These are phyloP conservation scores for Stachybotrys chlorohalonatus DNA, from an alignment of 2,329 filamentous ascomycete species.

Conservation along the genomic window DNA sequence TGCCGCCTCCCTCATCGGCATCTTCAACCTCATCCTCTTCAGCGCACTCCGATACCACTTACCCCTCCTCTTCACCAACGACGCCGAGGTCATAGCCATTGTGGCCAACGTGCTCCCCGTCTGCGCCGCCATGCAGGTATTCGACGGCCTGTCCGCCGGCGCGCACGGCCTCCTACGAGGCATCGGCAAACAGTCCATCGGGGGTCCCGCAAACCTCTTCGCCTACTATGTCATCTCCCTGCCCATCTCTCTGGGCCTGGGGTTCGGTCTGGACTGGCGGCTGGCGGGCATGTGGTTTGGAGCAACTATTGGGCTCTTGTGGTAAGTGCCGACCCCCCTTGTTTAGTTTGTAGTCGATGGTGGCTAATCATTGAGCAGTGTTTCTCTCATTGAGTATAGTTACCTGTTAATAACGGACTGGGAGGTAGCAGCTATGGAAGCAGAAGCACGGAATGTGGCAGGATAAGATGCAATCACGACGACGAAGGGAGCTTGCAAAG, in stretches of 20 bases:
- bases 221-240: slow-evolving; percentile 82
- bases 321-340: slow-evolving; percentile 33
- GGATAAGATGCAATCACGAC: slow-evolving; percentile 18
- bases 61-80: slow-evolving; percentile 69
- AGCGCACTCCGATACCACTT: slow-evolving; percentile 61
- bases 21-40: slow-evolving; percentile 69
- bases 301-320: slow-evolving; percentile 60
- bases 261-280: slow-evolving; percentile 69
- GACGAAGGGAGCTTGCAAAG: neutral
- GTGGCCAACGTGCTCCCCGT: slow-evolving; percentile 67
- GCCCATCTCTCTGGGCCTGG: slow-evolving; percentile 70
- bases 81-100: slow-evolving; percentile 58
- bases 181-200: slow-evolving; percentile 80
- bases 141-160: slow-evolving; percentile 70
- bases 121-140: slow-evolving; percentile 81
- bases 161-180: slow-evolving; percentile 82
- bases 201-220: slow-evolving; percentile 79
- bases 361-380: slow-evolving; percentile 24
- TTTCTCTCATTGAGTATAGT: slow-evolving; percentile 42
- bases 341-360: neutral
- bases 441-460: slow-evolving; percentile 39
- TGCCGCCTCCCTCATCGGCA: slow-evolving; percentile 59
- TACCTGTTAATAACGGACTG: slow-evolving; percentile 45
- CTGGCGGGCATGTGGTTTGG: slow-evolving; percentile 76
- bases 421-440: slow-evolving; percentile 43